Base-by-base conservation (phyloP, 345 rosid species). In the Rhodamnia argentea region DNA sequence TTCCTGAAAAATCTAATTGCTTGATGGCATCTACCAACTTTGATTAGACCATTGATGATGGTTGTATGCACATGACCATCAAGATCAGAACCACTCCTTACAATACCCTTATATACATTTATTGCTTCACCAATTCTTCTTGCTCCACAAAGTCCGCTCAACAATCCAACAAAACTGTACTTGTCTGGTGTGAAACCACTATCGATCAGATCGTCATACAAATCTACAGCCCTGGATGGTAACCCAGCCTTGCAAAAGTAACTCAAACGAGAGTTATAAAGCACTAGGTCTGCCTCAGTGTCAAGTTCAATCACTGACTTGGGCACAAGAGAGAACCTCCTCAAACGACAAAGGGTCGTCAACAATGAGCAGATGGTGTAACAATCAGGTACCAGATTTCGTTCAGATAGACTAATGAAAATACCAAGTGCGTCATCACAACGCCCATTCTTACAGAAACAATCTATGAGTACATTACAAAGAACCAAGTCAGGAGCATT, bases 11-110 rank as follows among this genome's bases (percentile, higher is more conserved):
- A 89, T 83, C 56, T 82, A 16, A 92, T 78, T 57, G 98, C 96
- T 26, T 24, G 88, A 84, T 85, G 75, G 89, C 83, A 92, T 82
- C 90, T 78, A 54, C 95, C 94, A 83, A 47, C 87, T 89, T 87
- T 88, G 52, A 94, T 84, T 70, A 94, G 95, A 90, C 91, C 86
- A 88, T 92, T 88, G 5, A 94, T 85, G 6, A 94, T 85, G 13
- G 87, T 86, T 14, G 98, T 92, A 87, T 95, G 98, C 84, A 94
- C 91, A 88, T 90, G 94, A 86, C 95, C 92, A 89, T 94, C 93
- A n/a, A 94, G 86, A 86, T 32, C 60, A 5, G 85, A 85, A 52
- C 70, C 24, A 81, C 50, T 83, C 89, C 52, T 85, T 56, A 90
- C 75, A 75, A 93, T 52, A n/a, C 90, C 91, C 37, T 74, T 70